Percentiles rank a stretch among this genome's conserved stretches.
Conservation (phyloP, 2,329 filamentous ascomycete species). For the Colletotrichum agaves region DNA sequence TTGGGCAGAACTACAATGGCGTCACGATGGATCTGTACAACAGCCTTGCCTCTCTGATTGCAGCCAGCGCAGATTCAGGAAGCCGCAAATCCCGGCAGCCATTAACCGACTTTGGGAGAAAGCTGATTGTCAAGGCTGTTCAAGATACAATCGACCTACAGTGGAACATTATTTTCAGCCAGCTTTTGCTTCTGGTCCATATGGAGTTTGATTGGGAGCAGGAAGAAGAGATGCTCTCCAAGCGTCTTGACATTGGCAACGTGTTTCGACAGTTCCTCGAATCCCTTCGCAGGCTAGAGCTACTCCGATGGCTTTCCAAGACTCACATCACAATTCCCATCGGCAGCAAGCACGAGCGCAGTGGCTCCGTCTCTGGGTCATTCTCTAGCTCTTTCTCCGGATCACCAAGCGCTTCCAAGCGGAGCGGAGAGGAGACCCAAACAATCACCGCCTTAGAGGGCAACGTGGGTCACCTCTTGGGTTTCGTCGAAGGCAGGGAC, state of each 20-base stretch:
- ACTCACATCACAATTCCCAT: slow-evolving; percentile 66
- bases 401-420: slow-evolving; percentile 50
- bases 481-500: slow-evolving; percentile 61
- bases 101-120: slow-evolving; percentile 80
- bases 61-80: slow-evolving; percentile 53
- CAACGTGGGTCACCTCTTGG: slow-evolving; percentile 71
- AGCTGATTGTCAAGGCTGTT: slow-evolving; percentile 77
- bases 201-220: slow-evolving; percentile 85
- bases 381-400: slow-evolving; percentile 41
- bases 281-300: slow-evolving; percentile 78
- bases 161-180: slow-evolving; percentile 80
- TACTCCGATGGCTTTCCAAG: slow-evolving; percentile 75
- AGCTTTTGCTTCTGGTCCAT: slow-evolving; percentile 85
- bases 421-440: slow-evolving; percentile 57
- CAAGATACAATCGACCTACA: slow-evolving; percentile 82
- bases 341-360: slow-evolving; percentile 52
- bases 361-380: slow-evolving; percentile 47
- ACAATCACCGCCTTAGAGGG: slow-evolving; percentile 69
- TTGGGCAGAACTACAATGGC: slow-evolving; percentile 73
- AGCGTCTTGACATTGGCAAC: slow-evolving; percentile 71
- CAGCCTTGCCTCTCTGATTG: slow-evolving; percentile 60
- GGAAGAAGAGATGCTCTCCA: slow-evolving; percentile 72
- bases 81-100: slow-evolving; percentile 60
- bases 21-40: slow-evolving; percentile 67
- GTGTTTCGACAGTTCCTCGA: slow-evolving; percentile 77